Base-by-base conservation (phyloP, 2,329 filamentous ascomycete genomes). In the Epichloe hybrida region DNA sequence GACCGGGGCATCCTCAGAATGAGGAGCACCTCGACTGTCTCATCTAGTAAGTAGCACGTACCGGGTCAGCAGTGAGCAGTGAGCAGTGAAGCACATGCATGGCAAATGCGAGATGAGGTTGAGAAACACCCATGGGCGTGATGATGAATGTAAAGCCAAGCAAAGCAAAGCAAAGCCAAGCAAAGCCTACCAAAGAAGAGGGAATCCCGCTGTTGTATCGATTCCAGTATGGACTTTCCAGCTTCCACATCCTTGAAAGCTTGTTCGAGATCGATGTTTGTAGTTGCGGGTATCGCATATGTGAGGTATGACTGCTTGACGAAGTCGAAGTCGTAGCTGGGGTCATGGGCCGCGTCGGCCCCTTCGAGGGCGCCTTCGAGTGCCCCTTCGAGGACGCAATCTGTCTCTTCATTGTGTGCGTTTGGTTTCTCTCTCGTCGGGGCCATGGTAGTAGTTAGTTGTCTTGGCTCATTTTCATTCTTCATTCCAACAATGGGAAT, bases 181-280 rank as follows among this genome's bases (percentile, higher is more conserved):
- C 5, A 1, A n/a, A 12, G 8, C 77, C 57, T 72, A 88, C 86
- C 86, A 61, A 89, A 88, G 62, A 86, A 84, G 39, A 90, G 70
- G 50, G 75, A 74, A 39, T 83, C 74, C 56, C 85, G 75, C 58
- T 80, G 76, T 42, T 77, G 68, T 59, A 88, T 73, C 17, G 75
- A 75, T 48, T 79, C 73, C 41, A 84, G 72, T 54, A 71, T 68
- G 57, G 68, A 69, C 55, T 70, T 68, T 50, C 67, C 71, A 56
- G 66, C 69, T 11, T 69, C 65, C 4, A 65, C 64, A 42, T 69
- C 63, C 49, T 66, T 67, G 50, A 83, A 72, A 2, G 67, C 67
- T 23, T 77, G 68, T 52, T 80, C 74, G 37, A 81, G 69, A 40
- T 74, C 65, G 50, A 81, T 68, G 38, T 76, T 61, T 51, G 79